Percentiles rank a stretch among this genome's conserved stretches.
These are phyloP conservation scores for Blastobotrys mokoenaii DNA, from an alignment of 805 yeast genomes.

Conservation along the genomic window DNA sequence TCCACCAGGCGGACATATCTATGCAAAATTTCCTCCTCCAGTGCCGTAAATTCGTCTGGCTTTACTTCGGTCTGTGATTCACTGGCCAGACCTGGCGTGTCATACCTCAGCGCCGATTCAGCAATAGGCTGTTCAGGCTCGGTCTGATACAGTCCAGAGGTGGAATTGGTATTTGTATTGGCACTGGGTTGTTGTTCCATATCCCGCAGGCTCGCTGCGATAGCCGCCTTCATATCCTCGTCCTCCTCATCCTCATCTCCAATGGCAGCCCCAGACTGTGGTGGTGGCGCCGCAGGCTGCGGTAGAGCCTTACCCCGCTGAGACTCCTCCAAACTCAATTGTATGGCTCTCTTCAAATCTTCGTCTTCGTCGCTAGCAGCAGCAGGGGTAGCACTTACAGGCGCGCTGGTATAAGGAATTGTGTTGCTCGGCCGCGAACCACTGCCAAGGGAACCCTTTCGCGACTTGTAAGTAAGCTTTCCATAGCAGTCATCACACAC, in stretches of 20 bases:
- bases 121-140: background rate
- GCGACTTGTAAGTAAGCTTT: constrained; percentile 39
- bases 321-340: constrained; percentile 60
- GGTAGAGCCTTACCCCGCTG: constrained; percentile 17
- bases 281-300: constrained; percentile 25
- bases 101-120: constrained; percentile 5
- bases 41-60: constrained; percentile 36
- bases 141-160: no score
- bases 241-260: constrained; percentile 69
- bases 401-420: constrained; percentile 1
- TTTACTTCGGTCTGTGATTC: constrained; percentile 4
- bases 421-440: constrained; percentile 18
- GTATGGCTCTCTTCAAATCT: constrained; percentile 69
- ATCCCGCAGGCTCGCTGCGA: constrained; percentile 81
- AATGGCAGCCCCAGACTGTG: constrained; percentile 8
- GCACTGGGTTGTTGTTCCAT: constrained; percentile 34
- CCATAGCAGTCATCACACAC: constrained; percentile 87
- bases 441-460: constrained; percentile 8
- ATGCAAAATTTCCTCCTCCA: constrained; percentile 63
- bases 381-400: constrained; percentile 12
- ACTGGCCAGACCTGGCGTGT: constrained; percentile 21
- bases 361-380: constrained; percentile 49
- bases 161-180: background rate
- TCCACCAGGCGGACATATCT: constrained; percentile 62
- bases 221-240: constrained; percentile 87